Evolutionary conservation across 2,329 filamentous ascomycete genomes (phyloP).

Genomic region (Fusarium falciforme): DNA sequence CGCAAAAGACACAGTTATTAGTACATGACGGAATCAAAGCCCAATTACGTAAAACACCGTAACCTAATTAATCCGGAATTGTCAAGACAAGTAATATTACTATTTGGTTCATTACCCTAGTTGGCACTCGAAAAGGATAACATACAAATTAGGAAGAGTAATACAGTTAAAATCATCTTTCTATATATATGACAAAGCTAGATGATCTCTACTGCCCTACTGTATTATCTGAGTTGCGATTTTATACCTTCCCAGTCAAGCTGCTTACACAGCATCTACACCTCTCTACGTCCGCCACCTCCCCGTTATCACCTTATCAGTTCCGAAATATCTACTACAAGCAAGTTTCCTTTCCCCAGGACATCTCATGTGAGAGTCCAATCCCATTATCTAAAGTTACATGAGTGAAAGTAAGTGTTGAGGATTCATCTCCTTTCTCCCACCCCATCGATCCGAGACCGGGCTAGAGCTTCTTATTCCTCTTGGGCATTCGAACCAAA

Average conservation of each 20-base stretch:
- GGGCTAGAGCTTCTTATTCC: not conserved
- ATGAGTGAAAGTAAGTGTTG: not conserved
- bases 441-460: not conserved
- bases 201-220: no score
- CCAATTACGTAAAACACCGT: no score
- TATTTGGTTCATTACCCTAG: no score
- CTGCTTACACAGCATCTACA: not conserved
- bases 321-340: not conserved
- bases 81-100: no score
- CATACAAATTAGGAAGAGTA: no score
- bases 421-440: not conserved
- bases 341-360: no score
- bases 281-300: not conserved
- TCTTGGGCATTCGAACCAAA: slow-evolving; percentile 59
- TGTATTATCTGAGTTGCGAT: not conserved
- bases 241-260: not conserved
- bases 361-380: not conserved
- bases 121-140: no score
- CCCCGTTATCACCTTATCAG: not conserved
- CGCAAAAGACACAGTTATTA: no score
- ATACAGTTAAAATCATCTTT: no score
- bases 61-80: no score
- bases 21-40: no score
- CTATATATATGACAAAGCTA: no score
- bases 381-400: not conserved